These are phyloP conservation scores for Digitaria exilis DNA, from an alignment of 202 grass and related monocot genomes.

Conservation along the genomic window DNA sequence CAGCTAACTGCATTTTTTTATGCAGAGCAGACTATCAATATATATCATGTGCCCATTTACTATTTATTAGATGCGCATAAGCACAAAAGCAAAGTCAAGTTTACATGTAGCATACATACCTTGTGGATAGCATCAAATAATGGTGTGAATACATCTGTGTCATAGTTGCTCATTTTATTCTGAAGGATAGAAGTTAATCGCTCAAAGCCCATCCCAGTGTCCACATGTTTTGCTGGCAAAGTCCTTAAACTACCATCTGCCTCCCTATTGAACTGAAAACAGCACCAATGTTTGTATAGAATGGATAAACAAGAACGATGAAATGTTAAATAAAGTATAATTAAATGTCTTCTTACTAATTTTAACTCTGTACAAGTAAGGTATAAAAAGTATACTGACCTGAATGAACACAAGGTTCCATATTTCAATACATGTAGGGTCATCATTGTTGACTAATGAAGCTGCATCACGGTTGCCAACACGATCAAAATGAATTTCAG, in stretches of 20 bases:
- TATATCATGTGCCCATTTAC: neutral
- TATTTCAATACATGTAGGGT: slow-evolving; percentile 96
- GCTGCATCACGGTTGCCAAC: slow-evolving; percentile 84
- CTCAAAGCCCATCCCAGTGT: slow-evolving; percentile 96
- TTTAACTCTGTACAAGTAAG: slow-evolving; percentile 8
- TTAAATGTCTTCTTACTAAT: slow-evolving; percentile 10
- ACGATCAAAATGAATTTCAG: slow-evolving; percentile 97
- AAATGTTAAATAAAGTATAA: neutral
- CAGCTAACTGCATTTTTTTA: slow-evolving; percentile 58
- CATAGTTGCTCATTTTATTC: slow-evolving; percentile 99
- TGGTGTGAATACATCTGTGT: slow-evolving; percentile 85
- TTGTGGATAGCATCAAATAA: slow-evolving; percentile 93
- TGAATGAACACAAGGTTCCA: slow-evolving; percentile 99
- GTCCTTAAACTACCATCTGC: slow-evolving; percentile 73
- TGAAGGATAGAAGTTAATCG: slow-evolving; percentile 95
- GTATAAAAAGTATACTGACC: slow-evolving; percentile 44
- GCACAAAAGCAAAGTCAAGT: slow-evolving; percentile 32
- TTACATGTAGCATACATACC: slow-evolving; percentile 40
- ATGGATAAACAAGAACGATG: slow-evolving; percentile 19
- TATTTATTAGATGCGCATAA: slow-evolving; percentile 36
- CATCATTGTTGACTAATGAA: slow-evolving; percentile 92
- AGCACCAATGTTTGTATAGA: neutral
- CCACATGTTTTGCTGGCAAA: slow-evolving; percentile 96
- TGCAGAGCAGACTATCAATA: slow-evolving; percentile 21
- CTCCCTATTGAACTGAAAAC: slow-evolving; percentile 88